Evolutionary conservation across 495 filamentous ascomycete species (phyloP), one percentile per base, ranked within the genome.

Genomic region (Neurospora cerealis): DNA sequence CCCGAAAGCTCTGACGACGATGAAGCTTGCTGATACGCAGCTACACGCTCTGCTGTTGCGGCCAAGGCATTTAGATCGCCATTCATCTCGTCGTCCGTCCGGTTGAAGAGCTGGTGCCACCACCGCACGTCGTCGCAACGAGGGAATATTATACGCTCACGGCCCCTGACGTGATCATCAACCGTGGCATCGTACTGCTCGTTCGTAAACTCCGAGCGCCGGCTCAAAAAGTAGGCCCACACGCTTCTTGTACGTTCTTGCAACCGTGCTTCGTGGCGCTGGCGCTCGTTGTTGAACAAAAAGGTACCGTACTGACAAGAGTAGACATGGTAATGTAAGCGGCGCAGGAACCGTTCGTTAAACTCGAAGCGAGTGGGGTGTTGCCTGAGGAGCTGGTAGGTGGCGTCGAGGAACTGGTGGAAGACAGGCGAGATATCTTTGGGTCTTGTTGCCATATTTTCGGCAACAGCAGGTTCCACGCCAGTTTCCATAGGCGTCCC

Each of bases 221-320:
- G 87, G 15, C 91, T 87, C 24, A 98, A 84, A 83, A 99, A 98
- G 81, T 98, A 98, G 73, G 93, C 90, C 96, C 96, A 99, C 3
- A 98, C 96, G 73, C 92, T 95, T 28, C 91, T 84, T n/a, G 94
- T 97, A 28, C 89, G 88, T 73, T 92, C 89, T 38, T 86, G 85
- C 0, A 93, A 91, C 3, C 85, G 85, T 7, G 88, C 86, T n/a
- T 97, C 93, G 21, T 89, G 82, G 0, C 96, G 91, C 76, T 97
- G 91, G 76, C 95, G 95, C 78, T 99, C 96, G 76, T 89, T 95
- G 84, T 99, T 97, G 83, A 91, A 97, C 46, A 99, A 85, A 79
- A 99, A 99, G 1, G 94, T 97, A 60, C 96, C 96, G 74, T 97
- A 99, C 79, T 99, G 96, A 74, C 95, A 97, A 4, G 94, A 93